Evolutionary conservation across 140 eudicot genomes (phyloP).

Genomic region (Cichorium intybus): DNA sequence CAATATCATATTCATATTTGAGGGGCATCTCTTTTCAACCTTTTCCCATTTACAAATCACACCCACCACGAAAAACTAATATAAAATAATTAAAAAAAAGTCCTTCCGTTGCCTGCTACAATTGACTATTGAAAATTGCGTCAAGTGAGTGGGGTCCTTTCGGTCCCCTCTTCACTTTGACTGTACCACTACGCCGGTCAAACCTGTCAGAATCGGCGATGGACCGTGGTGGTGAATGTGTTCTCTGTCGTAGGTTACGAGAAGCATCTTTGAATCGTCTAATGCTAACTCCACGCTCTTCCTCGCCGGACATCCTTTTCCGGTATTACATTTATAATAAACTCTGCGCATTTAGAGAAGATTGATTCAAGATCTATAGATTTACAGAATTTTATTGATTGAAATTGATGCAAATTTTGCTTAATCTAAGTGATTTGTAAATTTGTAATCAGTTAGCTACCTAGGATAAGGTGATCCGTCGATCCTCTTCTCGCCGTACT

Average conservation of each 20-base stretch:
- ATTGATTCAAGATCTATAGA: background rate
- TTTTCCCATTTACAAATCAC: conserved; percentile 24
- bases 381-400: background rate
- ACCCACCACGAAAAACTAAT: conserved; percentile 7
- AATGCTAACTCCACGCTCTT: conserved; percentile 63
- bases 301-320: conserved; percentile 72
- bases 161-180: conserved; percentile 31
- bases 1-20: conserved; percentile 6
- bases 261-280: conserved; percentile 55
- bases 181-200: conserved; percentile 33
- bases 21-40: conserved; percentile 9
- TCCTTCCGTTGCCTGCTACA: conserved; percentile 25
- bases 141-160: background rate
- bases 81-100: background rate
- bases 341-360: conserved; percentile 45
- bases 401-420: background rate
- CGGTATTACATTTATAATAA: conserved; percentile 60
- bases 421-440: background rate
- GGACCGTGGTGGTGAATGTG: conserved; percentile 43
- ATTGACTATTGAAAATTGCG: conserved; percentile 31
- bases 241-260: conserved; percentile 71
- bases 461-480: conserved; percentile 64
- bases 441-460: conserved; percentile 29
- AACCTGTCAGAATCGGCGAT: conserved; percentile 38
- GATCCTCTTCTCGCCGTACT: conserved; percentile 68